phyloP scores from a whole-genome alignment of 2,329 filamentous ascomycete genomes.

The Gremmenia infestans region DNA sequence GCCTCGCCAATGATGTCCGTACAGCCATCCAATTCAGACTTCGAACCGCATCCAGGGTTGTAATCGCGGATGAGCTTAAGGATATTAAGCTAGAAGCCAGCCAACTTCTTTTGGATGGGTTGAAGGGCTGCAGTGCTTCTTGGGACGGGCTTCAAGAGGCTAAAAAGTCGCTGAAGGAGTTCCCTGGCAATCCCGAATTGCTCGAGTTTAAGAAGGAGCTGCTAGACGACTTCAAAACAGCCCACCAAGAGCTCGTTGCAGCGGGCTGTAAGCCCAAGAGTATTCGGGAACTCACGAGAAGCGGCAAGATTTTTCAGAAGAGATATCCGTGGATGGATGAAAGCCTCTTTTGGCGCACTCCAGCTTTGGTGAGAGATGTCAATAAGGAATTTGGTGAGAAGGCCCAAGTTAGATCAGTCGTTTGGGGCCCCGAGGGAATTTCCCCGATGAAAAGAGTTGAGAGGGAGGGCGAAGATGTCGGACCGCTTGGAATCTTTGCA shows the following conservation, averaged over 20 bases:
- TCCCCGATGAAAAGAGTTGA: not conserved
- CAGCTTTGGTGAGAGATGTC: conserved; percentile 13
- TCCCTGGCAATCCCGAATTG: conserved; percentile 16
- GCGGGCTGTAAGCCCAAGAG: not conserved
- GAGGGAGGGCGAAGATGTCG: conserved; percentile 17
- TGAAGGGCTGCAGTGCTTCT: conserved; percentile 18
- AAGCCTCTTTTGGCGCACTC: conserved; percentile 15
- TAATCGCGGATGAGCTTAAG: conserved; percentile 18
- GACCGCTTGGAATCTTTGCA: conserved; percentile 27
- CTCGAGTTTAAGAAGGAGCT: conserved; percentile 1
- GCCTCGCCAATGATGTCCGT: conserved; percentile 5
- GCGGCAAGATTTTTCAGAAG: conserved; percentile 21
- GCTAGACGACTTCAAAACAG: conserved; percentile 8
- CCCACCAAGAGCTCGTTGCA: not conserved
- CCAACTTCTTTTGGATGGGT: conserved; percentile 10
- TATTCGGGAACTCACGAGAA: not conserved
- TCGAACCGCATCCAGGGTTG: not conserved
- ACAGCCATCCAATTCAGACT: not conserved
- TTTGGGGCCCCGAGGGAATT: conserved; percentile 10
- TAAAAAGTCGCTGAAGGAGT: conserved; percentile 15
- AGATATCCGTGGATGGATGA: conserved; percentile 28
- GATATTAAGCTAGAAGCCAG: conserved; percentile 10
- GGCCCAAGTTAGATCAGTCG: conserved; percentile 14
- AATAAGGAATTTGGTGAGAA: conserved; percentile 12
- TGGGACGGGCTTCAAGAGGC: conserved; percentile 21